phyloP scores from a whole-genome alignment of 164 flowering plant genomes.

The Nelumbo lutea region DNA sequence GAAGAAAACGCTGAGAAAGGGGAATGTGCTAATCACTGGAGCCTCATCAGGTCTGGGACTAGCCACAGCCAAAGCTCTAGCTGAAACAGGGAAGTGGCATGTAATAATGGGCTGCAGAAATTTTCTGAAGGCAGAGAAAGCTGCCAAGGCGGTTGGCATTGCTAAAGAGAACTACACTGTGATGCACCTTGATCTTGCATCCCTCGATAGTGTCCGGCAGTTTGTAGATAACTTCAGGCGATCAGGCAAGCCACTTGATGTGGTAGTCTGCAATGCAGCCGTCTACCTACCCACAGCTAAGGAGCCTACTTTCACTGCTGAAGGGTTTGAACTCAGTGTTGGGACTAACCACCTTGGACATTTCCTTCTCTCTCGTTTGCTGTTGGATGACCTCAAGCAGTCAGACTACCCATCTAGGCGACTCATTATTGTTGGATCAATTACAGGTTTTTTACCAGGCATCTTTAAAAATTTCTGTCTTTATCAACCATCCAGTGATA shows the following conservation, averaged over 20 bases:
- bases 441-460: conserved; percentile 55
- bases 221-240: conserved; percentile 73
- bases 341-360: conserved; percentile 97
- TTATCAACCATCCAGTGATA: background rate
- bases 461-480: background rate
- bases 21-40: conserved; percentile 77
- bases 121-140: conserved; percentile 91
- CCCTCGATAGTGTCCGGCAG: conserved; percentile 95
- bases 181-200: conserved; percentile 93
- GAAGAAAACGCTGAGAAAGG: conserved; percentile 86
- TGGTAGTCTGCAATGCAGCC: conserved; percentile 95
- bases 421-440: conserved; percentile 90
- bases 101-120: conserved; percentile 95
- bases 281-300: conserved; percentile 91
- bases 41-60: conserved; percentile 96
- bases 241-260: conserved; percentile 78
- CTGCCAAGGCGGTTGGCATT: conserved; percentile 83
- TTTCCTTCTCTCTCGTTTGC: conserved; percentile 74
- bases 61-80: conserved; percentile 86
- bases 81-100: conserved; percentile 89
- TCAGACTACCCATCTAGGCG: conserved; percentile 92
- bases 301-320: conserved; percentile 87
- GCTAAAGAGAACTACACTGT: conserved; percentile 74
- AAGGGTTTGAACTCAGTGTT: conserved; percentile 92
- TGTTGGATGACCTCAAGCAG: conserved; percentile 70